phyloP scores from a whole-genome alignment of 2,329 filamentous ascomycete species.

The Alternaria brassicicola region DNA sequence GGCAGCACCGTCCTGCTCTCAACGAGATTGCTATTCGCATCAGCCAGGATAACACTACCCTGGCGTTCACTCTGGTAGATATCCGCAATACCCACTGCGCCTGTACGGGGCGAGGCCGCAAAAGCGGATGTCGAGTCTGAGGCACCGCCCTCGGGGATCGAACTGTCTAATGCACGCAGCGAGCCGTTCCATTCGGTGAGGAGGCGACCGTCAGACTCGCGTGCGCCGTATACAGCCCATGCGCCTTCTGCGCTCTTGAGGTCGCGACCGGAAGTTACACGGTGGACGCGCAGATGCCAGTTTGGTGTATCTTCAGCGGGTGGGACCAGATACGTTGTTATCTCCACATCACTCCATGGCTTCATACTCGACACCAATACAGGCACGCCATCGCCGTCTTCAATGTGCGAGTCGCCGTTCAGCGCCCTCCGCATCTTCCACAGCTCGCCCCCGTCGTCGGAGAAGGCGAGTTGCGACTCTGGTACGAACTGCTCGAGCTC shows the following conservation, averaged over 20 bases:
- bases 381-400: slow-evolving; percentile 60
- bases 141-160: slow-evolving; percentile 50
- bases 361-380: slow-evolving; percentile 73
- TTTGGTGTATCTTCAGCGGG: slow-evolving; percentile 61
- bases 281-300: slow-evolving; percentile 73
- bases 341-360: slow-evolving; percentile 71
- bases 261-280: slow-evolving; percentile 63
- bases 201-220: slow-evolving; percentile 64
- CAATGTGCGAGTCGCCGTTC: slow-evolving; percentile 65
- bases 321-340: slow-evolving; percentile 70
- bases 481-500: slow-evolving; percentile 78
- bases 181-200: slow-evolving; percentile 47
- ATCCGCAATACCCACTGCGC: slow-evolving; percentile 59
- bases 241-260: slow-evolving; percentile 76
- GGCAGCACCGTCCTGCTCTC: slow-evolving; percentile 75
- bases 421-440: slow-evolving; percentile 78
- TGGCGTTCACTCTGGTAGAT: slow-evolving; percentile 51
- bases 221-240: slow-evolving; percentile 70
- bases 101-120: slow-evolving; percentile 56
- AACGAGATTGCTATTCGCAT: slow-evolving; percentile 79
- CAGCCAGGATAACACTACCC: slow-evolving; percentile 73
- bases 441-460: slow-evolving; percentile 76
- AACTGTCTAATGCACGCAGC: slow-evolving; percentile 38
- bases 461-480: slow-evolving; percentile 76
- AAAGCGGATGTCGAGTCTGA: slow-evolving; percentile 46